Conservation (phyloP, 2,329 filamentous ascomycete species). For the Karstenula rhodostoma region DNA sequence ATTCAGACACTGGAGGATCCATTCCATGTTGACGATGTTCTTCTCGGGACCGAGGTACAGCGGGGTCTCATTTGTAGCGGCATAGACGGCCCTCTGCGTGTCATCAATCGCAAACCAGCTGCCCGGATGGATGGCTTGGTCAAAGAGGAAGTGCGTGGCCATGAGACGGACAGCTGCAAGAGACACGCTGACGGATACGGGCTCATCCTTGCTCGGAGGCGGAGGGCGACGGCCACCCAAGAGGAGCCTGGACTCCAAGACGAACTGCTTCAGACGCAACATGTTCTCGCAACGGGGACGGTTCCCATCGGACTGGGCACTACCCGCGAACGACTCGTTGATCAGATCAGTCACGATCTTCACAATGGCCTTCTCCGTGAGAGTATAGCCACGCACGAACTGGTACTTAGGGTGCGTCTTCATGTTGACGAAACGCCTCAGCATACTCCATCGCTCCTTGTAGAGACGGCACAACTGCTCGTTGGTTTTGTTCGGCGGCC, state of each 20-base stretch:
- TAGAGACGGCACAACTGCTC: constrained; percentile 34
- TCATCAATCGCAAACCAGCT: constrained; percentile 51
- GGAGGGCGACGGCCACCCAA: constrained; percentile 34
- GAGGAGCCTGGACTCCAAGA: constrained; percentile 37
- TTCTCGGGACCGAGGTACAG: constrained; percentile 53
- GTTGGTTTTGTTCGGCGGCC: constrained; percentile 34
- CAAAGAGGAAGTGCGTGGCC: constrained; percentile 42
- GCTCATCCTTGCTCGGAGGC: not conserved
- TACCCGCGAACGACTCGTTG: constrained; percentile 47
- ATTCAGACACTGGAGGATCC: constrained; percentile 58
- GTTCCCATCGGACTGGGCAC: constrained; percentile 22
- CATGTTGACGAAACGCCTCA: constrained; percentile 28
- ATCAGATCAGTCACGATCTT: constrained; percentile 54
- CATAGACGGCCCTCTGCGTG: constrained; percentile 58
- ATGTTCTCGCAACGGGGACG: constrained; percentile 47
- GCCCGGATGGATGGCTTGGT: constrained; percentile 21
- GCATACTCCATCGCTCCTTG: constrained; percentile 34
- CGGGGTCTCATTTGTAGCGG: constrained; percentile 38
- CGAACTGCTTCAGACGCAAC: constrained; percentile 39
- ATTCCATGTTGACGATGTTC: constrained; percentile 54
- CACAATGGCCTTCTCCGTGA: constrained; percentile 46
- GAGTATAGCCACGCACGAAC: constrained; percentile 31
- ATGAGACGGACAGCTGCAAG: constrained; percentile 45
- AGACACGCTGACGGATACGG: constrained; percentile 19
- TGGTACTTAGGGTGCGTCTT: not conserved